Conservation (phyloP, 768 basidiomycete genomes). For the Boletus subcaerulescens region DNA sequence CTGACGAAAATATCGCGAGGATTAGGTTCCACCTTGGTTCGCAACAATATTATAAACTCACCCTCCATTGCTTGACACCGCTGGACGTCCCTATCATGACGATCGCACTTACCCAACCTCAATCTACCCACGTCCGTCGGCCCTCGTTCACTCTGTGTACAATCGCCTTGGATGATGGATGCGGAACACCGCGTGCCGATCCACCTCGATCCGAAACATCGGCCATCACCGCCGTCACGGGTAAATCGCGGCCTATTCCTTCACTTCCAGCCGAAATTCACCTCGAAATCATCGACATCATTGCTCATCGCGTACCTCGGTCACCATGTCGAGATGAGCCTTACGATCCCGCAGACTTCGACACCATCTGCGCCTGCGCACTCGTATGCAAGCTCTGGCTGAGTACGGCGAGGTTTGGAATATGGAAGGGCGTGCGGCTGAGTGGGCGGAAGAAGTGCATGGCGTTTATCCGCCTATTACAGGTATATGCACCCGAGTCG, state of each 20-base stretch:
- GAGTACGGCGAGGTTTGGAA: constrained; percentile 18
- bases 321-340: constrained; percentile 6
- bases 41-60: constrained; percentile 9
- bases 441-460: constrained; percentile 17
- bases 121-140: background rate
- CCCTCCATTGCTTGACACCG: background rate
- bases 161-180: background rate
- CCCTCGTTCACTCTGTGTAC: constrained; percentile 3
- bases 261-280: constrained; percentile 31
- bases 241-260: constrained; percentile 10
- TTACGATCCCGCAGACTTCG: constrained; percentile 17
- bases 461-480: constrained; percentile 18
- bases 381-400: constrained; percentile 33
- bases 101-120: constrained; percentile 5
- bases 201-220: background rate
- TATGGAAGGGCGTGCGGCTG: constrained; percentile 26
- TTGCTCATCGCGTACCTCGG: constrained; percentile 17
- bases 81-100: constrained; percentile 10
- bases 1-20: background rate
- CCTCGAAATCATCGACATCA: constrained; percentile 27
- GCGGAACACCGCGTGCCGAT: background rate
- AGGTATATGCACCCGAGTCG: constrained; percentile 11
- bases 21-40: background rate
- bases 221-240: background rate
- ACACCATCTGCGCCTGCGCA: constrained; percentile 24